These are phyloP conservation scores for Clonostachys rhizophaga DNA, from an alignment of 2,329 filamentous ascomycete genomes.

Conservation along the genomic window DNA sequence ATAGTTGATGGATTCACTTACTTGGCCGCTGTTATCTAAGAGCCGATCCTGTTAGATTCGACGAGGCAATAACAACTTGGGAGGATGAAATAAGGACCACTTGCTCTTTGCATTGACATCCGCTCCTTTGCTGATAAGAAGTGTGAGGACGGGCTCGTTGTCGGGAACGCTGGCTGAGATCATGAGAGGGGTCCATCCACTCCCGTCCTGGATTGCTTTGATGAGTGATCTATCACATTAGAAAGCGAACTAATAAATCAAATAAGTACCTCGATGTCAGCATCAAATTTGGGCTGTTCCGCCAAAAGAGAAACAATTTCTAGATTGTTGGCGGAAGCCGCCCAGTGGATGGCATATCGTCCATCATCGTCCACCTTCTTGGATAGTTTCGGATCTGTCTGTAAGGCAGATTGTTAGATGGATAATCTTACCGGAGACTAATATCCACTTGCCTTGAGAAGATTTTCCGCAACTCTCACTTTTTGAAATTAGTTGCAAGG, in stretches of 20 bases:
- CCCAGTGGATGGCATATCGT: slow-evolving; percentile 91
- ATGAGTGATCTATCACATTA: not conserved
- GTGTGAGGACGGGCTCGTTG: slow-evolving; percentile 60
- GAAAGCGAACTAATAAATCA: not conserved
- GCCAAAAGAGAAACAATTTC: slow-evolving; percentile 71
- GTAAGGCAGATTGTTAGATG: not conserved
- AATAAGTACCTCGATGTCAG: slow-evolving; percentile 65
- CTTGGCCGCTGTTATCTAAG: slow-evolving; percentile 63
- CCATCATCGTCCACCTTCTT: slow-evolving; percentile 75
- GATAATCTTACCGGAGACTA: too few relatives aligned
- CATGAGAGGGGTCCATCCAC: slow-evolving; percentile 82
- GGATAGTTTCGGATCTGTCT: slow-evolving; percentile 79
- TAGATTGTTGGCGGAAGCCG: slow-evolving; percentile 74
- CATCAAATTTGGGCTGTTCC: slow-evolving; percentile 70
- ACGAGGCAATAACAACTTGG: not conserved
- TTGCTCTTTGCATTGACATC: slow-evolving; percentile 70
- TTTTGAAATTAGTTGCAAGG: not conserved
- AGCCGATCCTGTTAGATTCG: not conserved
- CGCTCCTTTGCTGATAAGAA: slow-evolving; percentile 65
- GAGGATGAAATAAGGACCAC: slow-evolving; percentile 7
- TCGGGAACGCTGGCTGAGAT: slow-evolving; percentile 74
- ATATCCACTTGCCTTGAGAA: slow-evolving; percentile 4
- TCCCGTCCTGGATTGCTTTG: slow-evolving; percentile 52
- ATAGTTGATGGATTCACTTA: slow-evolving; percentile 14
- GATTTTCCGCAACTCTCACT: slow-evolving; percentile 4